Evolutionary conservation across 108 stramenopile genomes (phyloP), one percentile per base, ranked within the genome.

Genomic region (Pseudonitzschia multistriata): DNA sequence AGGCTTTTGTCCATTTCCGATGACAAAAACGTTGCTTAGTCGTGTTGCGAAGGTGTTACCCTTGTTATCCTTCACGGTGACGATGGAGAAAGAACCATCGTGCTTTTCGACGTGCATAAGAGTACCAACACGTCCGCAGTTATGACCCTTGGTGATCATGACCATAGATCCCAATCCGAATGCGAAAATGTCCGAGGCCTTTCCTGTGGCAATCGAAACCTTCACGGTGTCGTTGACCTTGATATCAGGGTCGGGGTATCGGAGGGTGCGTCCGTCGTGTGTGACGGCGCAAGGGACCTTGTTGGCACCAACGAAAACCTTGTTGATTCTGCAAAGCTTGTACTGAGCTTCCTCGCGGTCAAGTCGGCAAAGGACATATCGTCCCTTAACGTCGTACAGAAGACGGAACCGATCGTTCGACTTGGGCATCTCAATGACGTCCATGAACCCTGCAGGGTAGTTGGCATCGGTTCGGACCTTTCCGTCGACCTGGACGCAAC

Each of bases 371-470:
- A 99, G 88, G 60, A 90, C 87, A 70, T 97, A 99, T 49, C 98
- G 96, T 72, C 99, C 99, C 94, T 99, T 99, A 81, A 87, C 88
- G 80, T 99, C 97, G 89, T 94, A 98, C 64, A 99, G 57, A 54
- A 99, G 90, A 62, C 99, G 96, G 92, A 98, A 98, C 53, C 86
- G 80, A 74, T 98, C 98, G 57, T 92, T 94, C 45, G 94, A 84
- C 90, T 97, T 97, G 53, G 96, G 94, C 60, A 99, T 83, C 66
- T 88, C 81, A 40, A 99, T 81, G 48, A 98, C 96, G 72, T 99
- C 99, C 98, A 98, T 98, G 95, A 99, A 98, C 15, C 99, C 99
- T 35, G 97, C 96, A 49, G 99, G 99, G 90, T 87, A 99, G 91
- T 97, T 97, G 66, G 81, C 72, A 80, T 99, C 99, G 49, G 99